Evolutionary conservation across 352 stramenopile genomes (phyloP), one percentile per base, ranked within the genome.

Genomic region (Phytophthora idaei): DNA sequence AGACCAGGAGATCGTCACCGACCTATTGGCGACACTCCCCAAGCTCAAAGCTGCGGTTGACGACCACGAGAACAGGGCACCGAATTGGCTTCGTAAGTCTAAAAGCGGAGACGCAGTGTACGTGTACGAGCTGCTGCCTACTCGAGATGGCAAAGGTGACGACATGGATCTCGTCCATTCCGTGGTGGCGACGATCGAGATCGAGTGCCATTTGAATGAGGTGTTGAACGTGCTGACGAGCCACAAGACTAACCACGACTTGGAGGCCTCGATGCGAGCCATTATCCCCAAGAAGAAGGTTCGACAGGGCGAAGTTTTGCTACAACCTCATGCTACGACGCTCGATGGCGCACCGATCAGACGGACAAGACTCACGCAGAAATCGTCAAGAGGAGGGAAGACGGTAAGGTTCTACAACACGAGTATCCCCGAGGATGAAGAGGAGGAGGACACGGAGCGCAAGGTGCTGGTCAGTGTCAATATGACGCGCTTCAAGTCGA

Each of bases 191-290:
- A 78, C 74, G 41, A 82, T 73, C 12, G 77, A 87, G 56, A 75
- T 90, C 9, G 60, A 74, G 9, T 88, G 78, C 51, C 78, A 88
- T 57, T 44, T 90, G n/a, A 88, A 88, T 44, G 81, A 90, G 31
- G 77, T 90, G 29, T 54, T 90, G 11, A 90, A 86, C 21, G 77
- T 88, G 7, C 67, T 90, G 3, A 78, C 74, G 4, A 76, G 71
- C n/a, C 76, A 72, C n/a, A 66, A 84, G 17, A 76, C 67, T 2
- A 78, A 76, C 53, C 64, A 72, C 41, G 73, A 80, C 36, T 78
- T 83, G 48, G 73, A 88, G 51, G 69, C 73, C 0, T 77, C 80
- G 7, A 85, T 88, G 77, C 37, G 59, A 28, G 74, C 76, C 0
- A 68, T 90, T 25, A 68, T 73, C 41, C 61, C 66, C 10, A 78